phyloP scores from a whole-genome alignment of 345 rosid species.

The Mallotus nudiflorus region DNA sequence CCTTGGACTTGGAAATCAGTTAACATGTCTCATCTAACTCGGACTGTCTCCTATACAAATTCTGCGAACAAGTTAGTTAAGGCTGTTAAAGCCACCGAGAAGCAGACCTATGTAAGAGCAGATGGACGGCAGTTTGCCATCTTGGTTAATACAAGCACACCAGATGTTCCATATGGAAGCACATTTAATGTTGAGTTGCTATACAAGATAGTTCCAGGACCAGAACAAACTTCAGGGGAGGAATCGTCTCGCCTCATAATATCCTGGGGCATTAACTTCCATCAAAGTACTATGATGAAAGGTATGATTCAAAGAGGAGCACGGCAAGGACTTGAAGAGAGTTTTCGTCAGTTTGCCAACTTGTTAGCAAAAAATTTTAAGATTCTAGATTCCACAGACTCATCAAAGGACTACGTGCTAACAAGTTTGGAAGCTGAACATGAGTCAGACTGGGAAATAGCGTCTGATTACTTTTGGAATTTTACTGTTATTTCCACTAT shows the following conservation, averaged over 20 bases:
- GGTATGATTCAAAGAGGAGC: slow-evolving; percentile 89
- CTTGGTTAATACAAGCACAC: slow-evolving; percentile 57
- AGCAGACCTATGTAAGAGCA: slow-evolving; percentile 67
- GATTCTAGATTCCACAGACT: slow-evolving; percentile 37
- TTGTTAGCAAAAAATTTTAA: slow-evolving; percentile 56
- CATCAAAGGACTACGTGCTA: slow-evolving; percentile 48
- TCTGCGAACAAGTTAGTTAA: slow-evolving; percentile 77
- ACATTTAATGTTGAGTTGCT: slow-evolving; percentile 67
- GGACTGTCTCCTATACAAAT: slow-evolving; percentile 56
- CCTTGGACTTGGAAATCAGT: slow-evolving; percentile 65
- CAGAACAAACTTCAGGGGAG: slow-evolving; percentile 45
- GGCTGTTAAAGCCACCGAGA: slow-evolving; percentile 76
- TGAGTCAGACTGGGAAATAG: slow-evolving; percentile 64
- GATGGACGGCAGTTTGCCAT: slow-evolving; percentile 55
- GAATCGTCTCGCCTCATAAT: slow-evolving; percentile 60
- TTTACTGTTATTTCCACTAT: slow-evolving; percentile 56
- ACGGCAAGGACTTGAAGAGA: slow-evolving; percentile 72
- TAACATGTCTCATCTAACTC: slow-evolving; percentile 40
- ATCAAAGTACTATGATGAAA: slow-evolving; percentile 71
- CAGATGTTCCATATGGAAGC: slow-evolving; percentile 81
- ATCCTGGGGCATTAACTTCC: slow-evolving; percentile 74
- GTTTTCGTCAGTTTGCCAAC: slow-evolving; percentile 62
- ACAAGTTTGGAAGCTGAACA: slow-evolving; percentile 62
- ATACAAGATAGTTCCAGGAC: slow-evolving; percentile 70
- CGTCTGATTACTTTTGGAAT: slow-evolving; percentile 63